Conservation (phyloP, 139 green algal genomes). For the Asterochloris erici region DNA sequence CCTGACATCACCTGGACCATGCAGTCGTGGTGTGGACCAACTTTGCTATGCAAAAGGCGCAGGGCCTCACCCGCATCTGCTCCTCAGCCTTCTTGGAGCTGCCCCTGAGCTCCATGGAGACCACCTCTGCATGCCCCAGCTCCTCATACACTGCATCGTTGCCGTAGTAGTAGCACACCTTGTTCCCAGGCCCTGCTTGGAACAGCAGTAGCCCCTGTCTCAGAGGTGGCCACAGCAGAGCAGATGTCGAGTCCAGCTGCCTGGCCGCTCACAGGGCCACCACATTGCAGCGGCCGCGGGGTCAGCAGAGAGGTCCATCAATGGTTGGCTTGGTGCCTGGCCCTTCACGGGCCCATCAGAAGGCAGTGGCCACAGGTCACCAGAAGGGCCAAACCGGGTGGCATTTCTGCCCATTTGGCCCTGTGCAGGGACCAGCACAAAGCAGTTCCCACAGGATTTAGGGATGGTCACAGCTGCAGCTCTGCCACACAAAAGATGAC, state of each 20-base stretch:
- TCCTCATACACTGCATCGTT: conserved; percentile 64
- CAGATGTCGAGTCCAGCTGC: background rate
- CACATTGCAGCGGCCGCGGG: background rate
- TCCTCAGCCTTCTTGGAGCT: conserved; percentile 14
- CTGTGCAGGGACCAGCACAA: too few relatives aligned
- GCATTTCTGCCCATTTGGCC: too few relatives aligned
- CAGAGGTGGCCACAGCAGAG: background rate
- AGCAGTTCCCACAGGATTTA: too few relatives aligned
- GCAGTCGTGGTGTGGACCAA: too few relatives aligned
- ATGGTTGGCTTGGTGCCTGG: background rate
- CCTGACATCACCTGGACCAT: too few relatives aligned
- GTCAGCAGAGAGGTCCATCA: background rate
- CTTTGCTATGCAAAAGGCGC: too few relatives aligned
- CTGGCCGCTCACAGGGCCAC: background rate
- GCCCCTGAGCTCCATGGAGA: conserved; percentile 53
- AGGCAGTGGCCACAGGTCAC: too few relatives aligned
- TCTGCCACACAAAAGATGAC: too few relatives aligned
- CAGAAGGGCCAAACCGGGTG: too few relatives aligned
- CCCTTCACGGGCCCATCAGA: too few relatives aligned
- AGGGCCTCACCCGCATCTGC: conserved; percentile 20
- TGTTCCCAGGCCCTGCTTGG: conserved; percentile 1
- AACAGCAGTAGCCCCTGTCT: background rate
- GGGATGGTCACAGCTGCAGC: too few relatives aligned
- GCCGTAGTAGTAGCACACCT: conserved; percentile 63
- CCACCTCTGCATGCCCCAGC: conserved; percentile 69